A percentile compares a stretch with the other conserved stretches of the same genome.
phyloP scores from a whole-genome alignment of 2,329 filamentous ascomycete species.

The Clonostachys byssicola region DNA sequence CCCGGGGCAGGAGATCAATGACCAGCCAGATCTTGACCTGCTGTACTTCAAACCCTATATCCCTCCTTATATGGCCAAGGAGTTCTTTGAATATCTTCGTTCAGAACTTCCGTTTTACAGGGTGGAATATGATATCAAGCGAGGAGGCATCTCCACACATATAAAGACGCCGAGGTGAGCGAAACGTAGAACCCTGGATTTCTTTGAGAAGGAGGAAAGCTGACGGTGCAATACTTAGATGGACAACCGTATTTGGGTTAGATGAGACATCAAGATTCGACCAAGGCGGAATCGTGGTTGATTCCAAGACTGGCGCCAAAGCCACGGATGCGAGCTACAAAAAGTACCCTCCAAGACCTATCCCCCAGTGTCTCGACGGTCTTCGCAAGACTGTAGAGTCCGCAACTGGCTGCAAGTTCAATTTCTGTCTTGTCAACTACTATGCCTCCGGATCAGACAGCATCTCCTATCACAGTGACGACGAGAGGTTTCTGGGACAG shows the following conservation, averaged over 20 bases:
- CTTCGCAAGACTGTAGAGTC: slow-evolving; percentile 61
- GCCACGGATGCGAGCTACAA: slow-evolving; percentile 48
- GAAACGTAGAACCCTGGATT: not conserved
- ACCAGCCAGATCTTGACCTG: slow-evolving; percentile 68
- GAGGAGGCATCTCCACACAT: slow-evolving; percentile 56
- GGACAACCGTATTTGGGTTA: slow-evolving; percentile 53
- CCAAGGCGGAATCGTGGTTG: slow-evolving; percentile 32
- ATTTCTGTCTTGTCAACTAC: slow-evolving; percentile 81
- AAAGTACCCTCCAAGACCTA: slow-evolving; percentile 59
- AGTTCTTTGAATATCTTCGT: slow-evolving; percentile 68
- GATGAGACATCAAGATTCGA: slow-evolving; percentile 61
- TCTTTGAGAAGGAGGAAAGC: not conserved
- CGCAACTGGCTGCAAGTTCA: slow-evolving; percentile 64
- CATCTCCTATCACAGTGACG: slow-evolving; percentile 77
- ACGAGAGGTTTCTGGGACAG: slow-evolving; percentile 70
- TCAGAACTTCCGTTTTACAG: slow-evolving; percentile 71
- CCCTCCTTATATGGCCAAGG: slow-evolving; percentile 45
- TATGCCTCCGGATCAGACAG: slow-evolving; percentile 74
- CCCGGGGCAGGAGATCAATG: slow-evolving; percentile 52
- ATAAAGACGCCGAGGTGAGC: slow-evolving; percentile 49
- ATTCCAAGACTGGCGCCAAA: slow-evolving; percentile 32
- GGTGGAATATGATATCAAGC: slow-evolving; percentile 68
- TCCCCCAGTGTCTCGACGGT: slow-evolving; percentile 64
- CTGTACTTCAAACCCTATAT: slow-evolving; percentile 75
- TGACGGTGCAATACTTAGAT: slow-evolving; percentile 10